These are phyloP conservation scores for Ampelomyces quisqualis DNA, from an alignment of 2,329 filamentous ascomycete species.

Conservation along the genomic window DNA sequence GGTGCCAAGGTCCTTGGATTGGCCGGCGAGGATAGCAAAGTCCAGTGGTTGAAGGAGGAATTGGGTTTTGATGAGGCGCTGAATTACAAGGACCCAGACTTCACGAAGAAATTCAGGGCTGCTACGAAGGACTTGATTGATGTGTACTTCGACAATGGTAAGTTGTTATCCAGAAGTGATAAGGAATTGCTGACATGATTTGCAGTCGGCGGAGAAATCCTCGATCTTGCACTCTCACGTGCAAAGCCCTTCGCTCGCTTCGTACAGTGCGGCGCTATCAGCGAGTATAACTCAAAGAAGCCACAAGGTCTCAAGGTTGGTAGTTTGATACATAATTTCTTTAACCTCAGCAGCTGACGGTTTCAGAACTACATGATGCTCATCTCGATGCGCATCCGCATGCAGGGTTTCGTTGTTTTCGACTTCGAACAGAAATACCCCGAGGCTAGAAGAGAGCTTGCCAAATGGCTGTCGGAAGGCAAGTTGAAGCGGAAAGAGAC, in stretches of 20 bases:
- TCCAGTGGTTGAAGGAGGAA: conserved; percentile 55
- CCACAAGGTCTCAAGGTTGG: conserved; percentile 54
- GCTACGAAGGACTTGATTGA: conserved; percentile 54
- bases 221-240: conserved; percentile 49
- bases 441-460: conserved; percentile 61
- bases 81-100: conserved; percentile 57
- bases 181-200: conserved; percentile 4
- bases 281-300: conserved; percentile 46
- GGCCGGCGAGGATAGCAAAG: conserved; percentile 56
- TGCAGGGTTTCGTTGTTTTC: conserved; percentile 66
- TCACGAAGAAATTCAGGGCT: conserved; percentile 50
- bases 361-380: conserved; percentile 48
- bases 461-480: conserved; percentile 68
- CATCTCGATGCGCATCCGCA: conserved; percentile 46
- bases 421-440: conserved; percentile 63
- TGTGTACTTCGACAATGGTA: conserved; percentile 53
- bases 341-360: conserved; percentile 6
- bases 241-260: conserved; percentile 48
- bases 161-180: background rate
- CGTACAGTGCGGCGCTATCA: conserved; percentile 50
- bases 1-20: conserved; percentile 57
- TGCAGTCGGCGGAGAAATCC: conserved; percentile 51
- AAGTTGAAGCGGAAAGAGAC: conserved; percentile 71
- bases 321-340: background rate
- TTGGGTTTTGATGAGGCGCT: conserved; percentile 57